Base-by-base conservation (phyloP, 371 early-diverging fungal species). In the Mucor lusitanicus region DNA sequence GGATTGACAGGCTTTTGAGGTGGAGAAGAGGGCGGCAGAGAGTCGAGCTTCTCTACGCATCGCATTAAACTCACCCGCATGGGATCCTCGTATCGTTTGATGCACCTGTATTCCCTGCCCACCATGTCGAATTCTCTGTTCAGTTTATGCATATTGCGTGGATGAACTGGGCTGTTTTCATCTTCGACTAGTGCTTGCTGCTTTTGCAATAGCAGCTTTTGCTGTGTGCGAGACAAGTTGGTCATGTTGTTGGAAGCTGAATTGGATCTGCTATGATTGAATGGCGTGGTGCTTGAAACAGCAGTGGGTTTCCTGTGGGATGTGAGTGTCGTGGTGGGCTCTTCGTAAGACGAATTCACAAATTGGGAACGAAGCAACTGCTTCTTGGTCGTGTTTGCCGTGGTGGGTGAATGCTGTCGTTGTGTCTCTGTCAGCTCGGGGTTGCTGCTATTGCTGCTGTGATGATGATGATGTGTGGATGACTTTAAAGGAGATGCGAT, bases 101-200 rank as follows among this genome's bases (percentile, higher is more conserved):
- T 70, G 39, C 74, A 78, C 30, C 59, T 69, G 50, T 83, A 80
- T 65, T 85, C 83, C 28, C 79, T 65, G n/a, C 75, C 75, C 7
- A 87, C 71, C 19, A 78, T 74, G 32, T 85, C 84, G 13, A 79
- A 59, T 60, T 85, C 87, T 55, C 77, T 79, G 25, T 81, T 82
- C n/a, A 85, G 46, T 28, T 75, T 70, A n/a, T 79, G 67, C 71
- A 81, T 78, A 65, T 86, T 83, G 3, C 78, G 77, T 9, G 85
- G 85, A 66, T 85, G 82, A 33, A 64, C 67, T 25, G 82, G 70
- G 44, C 75, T 80, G 35, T 72, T 78, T 50, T 82, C 85, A 61
- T 86, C 85, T 56, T 83, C 80, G 17, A 75, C 75, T n/a, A 76
- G 59, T 28, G 77, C 73, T 56, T 83, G 84, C 53, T 85, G 85